Evolutionary conservation across 306 rosid genomes (phyloP).

Genomic region (Sicyos edulis): DNA sequence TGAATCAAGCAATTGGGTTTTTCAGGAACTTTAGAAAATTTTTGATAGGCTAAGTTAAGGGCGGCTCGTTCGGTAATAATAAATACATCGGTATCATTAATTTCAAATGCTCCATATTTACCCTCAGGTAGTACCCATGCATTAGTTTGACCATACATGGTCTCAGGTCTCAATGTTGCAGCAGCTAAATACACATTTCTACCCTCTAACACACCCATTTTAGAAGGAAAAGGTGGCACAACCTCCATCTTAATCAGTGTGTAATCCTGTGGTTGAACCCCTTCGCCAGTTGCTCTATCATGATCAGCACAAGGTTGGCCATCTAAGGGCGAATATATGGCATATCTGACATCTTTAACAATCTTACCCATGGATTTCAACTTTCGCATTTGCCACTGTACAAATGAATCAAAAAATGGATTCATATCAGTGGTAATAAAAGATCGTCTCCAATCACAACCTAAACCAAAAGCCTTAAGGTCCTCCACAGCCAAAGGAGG

Average conservation of each 20-base stretch:
- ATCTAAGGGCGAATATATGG: conserved; percentile 79
- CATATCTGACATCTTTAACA: conserved; percentile 85
- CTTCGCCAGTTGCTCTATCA: conserved; percentile 91
- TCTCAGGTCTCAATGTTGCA: conserved; percentile 92
- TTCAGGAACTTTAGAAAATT: conserved; percentile 55
- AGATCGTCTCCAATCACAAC: conserved; percentile 96
- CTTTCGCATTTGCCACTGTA: conserved; percentile 94
- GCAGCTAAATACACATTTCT: conserved; percentile 74
- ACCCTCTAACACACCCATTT: conserved; percentile 62
- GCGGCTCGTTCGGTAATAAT: conserved; percentile 68
- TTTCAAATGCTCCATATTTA: conserved; percentile 80
- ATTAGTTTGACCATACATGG: conserved; percentile 97
- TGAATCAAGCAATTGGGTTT: conserved; percentile 71
- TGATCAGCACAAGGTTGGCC: conserved; percentile 99
- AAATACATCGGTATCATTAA: conserved; percentile 68
- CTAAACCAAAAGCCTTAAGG: conserved; percentile 82
- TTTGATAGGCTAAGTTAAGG: conserved; percentile 85
- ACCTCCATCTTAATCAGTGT: conserved; percentile 87
- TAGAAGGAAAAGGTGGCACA: conserved; percentile 56
- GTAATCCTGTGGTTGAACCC: conserved; percentile 94
- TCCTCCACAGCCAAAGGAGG: conserved; percentile 90
- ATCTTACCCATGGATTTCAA: conserved; percentile 73
- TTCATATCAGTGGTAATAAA: conserved; percentile 74
- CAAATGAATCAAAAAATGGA: conserved; percentile 71
- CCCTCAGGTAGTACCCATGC: conserved; percentile 98